Base-by-base conservation (phyloP, 2,329 filamentous ascomycete genomes). In the Colletotrichum spinosum region DNA sequence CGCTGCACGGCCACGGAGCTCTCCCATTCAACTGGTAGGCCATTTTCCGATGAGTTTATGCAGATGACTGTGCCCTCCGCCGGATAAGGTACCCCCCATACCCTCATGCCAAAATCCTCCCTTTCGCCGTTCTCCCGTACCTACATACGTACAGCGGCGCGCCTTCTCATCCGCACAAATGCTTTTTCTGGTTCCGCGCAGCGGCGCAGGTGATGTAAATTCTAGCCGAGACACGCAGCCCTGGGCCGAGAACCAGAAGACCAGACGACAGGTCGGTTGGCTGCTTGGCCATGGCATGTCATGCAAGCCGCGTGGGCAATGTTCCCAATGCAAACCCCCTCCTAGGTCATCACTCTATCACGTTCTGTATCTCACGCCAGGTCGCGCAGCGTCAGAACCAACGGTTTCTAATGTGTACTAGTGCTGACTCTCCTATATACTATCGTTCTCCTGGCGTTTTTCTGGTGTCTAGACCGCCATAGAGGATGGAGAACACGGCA, bases 351-450 rank as follows among this genome's bases (percentile, higher is more conserved):
- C 45, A 46, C 59, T 44, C 52, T 55, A 54, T 44, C 34, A 33
- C 25, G 44, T 42, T 25, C 25, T 25, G 25, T 25, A 4, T 25
- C 25, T 25, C 25, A 25, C 38, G 11, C 46, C 44, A 12, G 33
- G 37, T 8, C 51, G 39, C 35, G 42, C 39, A 56, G 46, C 53
- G 45, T 38, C 15, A 44, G 42, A 35, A 44, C 41, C 51, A 37
- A 41, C 58, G 62, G 58, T 53, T 17, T 54, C 58, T 46, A 52
- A 62, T 15, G 42, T 39, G 53, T 50, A 57, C 63, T 66, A 66
- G 63, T 56, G 63, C 63, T 63, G 58, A 66, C 63, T 39, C 39
- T 25, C 33, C 15, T 25, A 17, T 17, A 51, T 60, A 44, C 12
- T 37, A 42, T 45, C 51, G 25, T 11, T 57, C 15, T 52, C 59